These are phyloP conservation scores for Russula foetens DNA, from an alignment of 768 basidiomycete genomes.

Conservation along the genomic window DNA sequence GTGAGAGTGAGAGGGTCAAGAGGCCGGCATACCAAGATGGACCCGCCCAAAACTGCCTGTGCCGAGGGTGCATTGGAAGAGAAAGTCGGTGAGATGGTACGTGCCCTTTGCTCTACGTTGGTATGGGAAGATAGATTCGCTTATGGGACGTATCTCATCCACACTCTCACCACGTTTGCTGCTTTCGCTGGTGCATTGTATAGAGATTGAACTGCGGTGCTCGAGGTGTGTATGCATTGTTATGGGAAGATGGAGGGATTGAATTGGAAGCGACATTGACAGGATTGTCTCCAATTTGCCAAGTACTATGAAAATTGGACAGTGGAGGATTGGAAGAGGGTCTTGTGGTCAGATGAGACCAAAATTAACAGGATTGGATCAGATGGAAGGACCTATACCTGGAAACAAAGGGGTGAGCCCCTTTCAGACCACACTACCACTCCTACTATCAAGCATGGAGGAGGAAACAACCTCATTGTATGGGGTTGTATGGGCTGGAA, in stretches of 20 bases:
- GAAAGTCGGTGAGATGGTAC: conserved; percentile 70
- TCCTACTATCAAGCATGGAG: no score
- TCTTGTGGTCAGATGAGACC: no score
- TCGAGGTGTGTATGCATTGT: conserved; percentile 26
- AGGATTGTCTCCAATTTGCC: no score
- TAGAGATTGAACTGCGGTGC: conserved; percentile 61
- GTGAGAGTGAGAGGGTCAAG: background rate
- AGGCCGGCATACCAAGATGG: conserved; percentile 53
- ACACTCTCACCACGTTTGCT: conserved; percentile 35
- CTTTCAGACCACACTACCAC: no score
- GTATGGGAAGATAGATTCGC: conserved; percentile 23
- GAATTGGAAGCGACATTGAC: no score
- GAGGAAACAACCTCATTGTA: no score
- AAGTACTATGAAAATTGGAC: no score
- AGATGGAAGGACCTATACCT: no score
- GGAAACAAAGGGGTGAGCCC: no score
- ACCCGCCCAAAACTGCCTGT: conserved; percentile 99
- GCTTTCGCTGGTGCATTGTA: conserved; percentile 51
- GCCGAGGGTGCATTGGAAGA: conserved; percentile 76
- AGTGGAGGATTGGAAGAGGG: no score
- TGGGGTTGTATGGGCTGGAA: no score
- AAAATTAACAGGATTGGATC: no score
- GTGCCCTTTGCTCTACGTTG: conserved; percentile 51
- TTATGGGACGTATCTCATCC: conserved; percentile 18
- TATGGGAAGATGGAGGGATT: conserved; percentile 13